Conservation (phyloP, 768 basidiomycete species). For the Boletus rex-veris region DNA sequence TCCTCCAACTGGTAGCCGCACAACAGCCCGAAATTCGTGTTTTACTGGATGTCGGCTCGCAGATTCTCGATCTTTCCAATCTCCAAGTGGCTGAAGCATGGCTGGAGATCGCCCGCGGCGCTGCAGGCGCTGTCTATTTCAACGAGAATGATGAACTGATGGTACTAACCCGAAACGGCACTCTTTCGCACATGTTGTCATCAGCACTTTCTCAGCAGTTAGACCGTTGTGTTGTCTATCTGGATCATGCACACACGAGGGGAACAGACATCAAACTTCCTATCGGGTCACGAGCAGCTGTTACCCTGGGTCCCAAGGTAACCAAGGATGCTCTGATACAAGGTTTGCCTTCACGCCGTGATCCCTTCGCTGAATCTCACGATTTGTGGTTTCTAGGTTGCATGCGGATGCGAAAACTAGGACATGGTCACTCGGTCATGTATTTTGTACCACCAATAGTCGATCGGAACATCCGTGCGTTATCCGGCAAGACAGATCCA, state of each 20-base stretch:
- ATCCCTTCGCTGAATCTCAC: not conserved
- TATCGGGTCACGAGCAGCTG: conserved; percentile 28
- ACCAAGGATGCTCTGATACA: conserved; percentile 34
- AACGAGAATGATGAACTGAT: conserved; percentile 26
- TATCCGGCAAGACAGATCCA: conserved; percentile 6
- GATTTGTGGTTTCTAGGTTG: conserved; percentile 33
- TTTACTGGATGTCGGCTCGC: conserved; percentile 37
- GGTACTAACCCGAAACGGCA: conserved; percentile 25
- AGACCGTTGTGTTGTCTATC: conserved; percentile 31
- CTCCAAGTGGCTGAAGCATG: conserved; percentile 37
- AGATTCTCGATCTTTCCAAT: conserved; percentile 50
- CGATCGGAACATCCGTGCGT: conserved; percentile 32
- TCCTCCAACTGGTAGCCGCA: not conserved
- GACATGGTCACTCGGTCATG: conserved; percentile 42
- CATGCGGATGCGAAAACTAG: conserved; percentile 49
- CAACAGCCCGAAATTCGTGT: not conserved
- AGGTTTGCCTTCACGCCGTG: conserved; percentile 17
- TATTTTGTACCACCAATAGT: conserved; percentile 44
- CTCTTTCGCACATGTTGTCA: conserved; percentile 16
- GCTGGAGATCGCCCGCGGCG: conserved; percentile 27
- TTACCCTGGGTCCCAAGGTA: conserved; percentile 35
- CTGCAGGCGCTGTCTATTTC: conserved; percentile 28
- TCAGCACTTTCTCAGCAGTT: conserved; percentile 30
- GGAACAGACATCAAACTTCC: conserved; percentile 38
- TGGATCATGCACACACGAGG: conserved; percentile 17